Percentiles rank a stretch among this genome's conserved stretches.
Evolutionary conservation across 176 grass and related monocot genomes (phyloP).

Genomic region (Hyparrhenia diplandra): DNA sequence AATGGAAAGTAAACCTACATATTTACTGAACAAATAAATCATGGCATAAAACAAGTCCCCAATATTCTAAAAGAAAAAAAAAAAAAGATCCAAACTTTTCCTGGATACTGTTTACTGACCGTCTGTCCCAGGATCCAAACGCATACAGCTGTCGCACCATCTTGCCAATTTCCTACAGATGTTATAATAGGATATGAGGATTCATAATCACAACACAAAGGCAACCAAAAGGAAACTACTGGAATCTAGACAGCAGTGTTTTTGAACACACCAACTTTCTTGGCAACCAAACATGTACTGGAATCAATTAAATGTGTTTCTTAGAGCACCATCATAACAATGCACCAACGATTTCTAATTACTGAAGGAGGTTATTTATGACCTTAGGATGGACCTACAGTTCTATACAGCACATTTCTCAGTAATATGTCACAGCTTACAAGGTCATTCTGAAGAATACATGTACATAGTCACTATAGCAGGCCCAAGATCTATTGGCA

Average conservation of each 20-base stretch:
- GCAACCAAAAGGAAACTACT: background rate
- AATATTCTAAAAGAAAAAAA: background rate
- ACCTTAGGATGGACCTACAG: background rate
- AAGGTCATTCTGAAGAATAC: background rate
- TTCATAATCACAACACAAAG: background rate
- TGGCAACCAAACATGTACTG: background rate
- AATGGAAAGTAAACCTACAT: conserved; percentile 1
- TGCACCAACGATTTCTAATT: background rate
- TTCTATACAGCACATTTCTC: too few relatives aligned
- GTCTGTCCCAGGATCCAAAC: conserved; percentile 81
- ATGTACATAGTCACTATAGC: background rate
- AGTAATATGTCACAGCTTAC: background rate
- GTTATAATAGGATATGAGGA: background rate
- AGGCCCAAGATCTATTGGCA: background rate
- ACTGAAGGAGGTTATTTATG: background rate
- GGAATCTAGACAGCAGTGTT: background rate
- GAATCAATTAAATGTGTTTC: background rate
- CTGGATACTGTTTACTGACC: conserved; percentile 36
- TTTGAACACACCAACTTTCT: background rate
- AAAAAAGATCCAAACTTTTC: background rate
- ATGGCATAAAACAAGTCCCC: background rate
- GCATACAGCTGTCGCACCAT: conserved; percentile 89
- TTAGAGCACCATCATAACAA: background rate
- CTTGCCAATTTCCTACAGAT: conserved; percentile 83
- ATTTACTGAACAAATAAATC: background rate